Percentiles rank a stretch among this genome's conserved stretches.
phyloP scores from a whole-genome alignment of 352 stramenopile species.

The Phytophthora pistaciae region DNA sequence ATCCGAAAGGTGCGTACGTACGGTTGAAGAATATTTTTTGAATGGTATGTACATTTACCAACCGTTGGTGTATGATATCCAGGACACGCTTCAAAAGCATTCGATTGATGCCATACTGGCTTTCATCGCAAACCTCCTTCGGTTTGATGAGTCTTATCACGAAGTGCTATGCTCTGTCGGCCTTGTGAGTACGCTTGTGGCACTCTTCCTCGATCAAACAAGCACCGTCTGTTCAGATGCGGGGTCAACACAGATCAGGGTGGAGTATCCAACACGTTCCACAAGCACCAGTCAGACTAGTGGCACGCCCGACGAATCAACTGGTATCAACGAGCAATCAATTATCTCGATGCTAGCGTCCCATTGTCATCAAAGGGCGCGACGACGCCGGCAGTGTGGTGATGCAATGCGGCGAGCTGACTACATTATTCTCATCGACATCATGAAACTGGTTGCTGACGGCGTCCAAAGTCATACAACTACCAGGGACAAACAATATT shows the following conservation, averaged over 20 bases:
- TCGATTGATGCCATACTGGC: constrained; percentile 49
- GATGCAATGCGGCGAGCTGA: constrained; percentile 34
- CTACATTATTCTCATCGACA: constrained; percentile 51
- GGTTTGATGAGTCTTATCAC: constrained; percentile 56
- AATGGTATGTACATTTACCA: constrained; percentile 4
- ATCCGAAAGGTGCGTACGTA: constrained; percentile 36
- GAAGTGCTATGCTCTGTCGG: constrained; percentile 48
- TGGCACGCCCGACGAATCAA: constrained; percentile 22
- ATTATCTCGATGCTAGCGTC: constrained; percentile 55
- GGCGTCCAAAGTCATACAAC: constrained; percentile 6
- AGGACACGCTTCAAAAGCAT: constrained; percentile 29
- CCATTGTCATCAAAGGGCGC: constrained; percentile 57
- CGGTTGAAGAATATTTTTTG: not conserved
- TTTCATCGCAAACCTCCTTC: constrained; percentile 51
- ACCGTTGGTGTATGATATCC: constrained; percentile 14
- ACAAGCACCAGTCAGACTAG: constrained; percentile 38
- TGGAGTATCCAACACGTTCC: constrained; percentile 60
- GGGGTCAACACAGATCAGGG: constrained; percentile 46
- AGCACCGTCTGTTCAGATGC: constrained; percentile 35
- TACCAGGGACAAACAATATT: constrained; percentile 38
- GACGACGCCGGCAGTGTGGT: constrained; percentile 11
- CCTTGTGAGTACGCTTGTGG: constrained; percentile 46
- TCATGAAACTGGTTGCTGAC: constrained; percentile 45
- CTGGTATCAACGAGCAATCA: constrained; percentile 40
- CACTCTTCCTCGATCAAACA: constrained; percentile 55